Evolutionary conservation across 805 yeast genomes (phyloP).

Genomic region (Lipomyces starkeyi): DNA sequence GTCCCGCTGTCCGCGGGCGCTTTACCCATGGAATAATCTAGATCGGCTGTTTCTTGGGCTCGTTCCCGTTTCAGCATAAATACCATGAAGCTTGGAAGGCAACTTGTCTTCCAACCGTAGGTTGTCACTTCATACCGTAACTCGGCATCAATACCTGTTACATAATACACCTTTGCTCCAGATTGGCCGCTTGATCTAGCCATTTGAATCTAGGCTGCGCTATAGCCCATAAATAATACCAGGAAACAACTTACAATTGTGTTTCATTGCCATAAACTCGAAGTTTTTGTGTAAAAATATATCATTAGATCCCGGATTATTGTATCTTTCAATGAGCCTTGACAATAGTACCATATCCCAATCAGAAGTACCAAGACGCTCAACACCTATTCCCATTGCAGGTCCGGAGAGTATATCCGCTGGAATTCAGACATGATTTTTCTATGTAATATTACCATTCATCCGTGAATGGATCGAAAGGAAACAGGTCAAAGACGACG

Average conservation of each 20-base stretch:
- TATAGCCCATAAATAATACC: conserved; percentile 5
- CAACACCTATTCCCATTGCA: conserved; percentile 6
- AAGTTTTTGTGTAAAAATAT: conserved; percentile 6
- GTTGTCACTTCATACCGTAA: neutral
- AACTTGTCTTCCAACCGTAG: too few relatives aligned
- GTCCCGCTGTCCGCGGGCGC: too few relatives aligned
- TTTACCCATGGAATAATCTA: too few relatives aligned
- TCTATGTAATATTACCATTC: conserved; percentile 7
- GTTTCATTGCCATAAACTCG: conserved; percentile 8
- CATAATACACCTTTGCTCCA: conserved; percentile 8
- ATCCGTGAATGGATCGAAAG: conserved; percentile 7
- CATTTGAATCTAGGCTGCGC: conserved; percentile 7
- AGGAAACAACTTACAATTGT: conserved; percentile 7
- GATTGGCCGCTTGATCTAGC: conserved; percentile 9
- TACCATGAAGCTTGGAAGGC: too few relatives aligned
- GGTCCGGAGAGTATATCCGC: conserved; percentile 7
- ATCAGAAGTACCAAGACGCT: conserved; percentile 8
- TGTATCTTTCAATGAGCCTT: conserved; percentile 7
- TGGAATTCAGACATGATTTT: conserved; percentile 6
- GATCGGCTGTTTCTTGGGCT: too few relatives aligned
- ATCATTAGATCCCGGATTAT: conserved; percentile 6
- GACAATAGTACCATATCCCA: conserved; percentile 8
- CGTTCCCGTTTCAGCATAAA: too few relatives aligned
- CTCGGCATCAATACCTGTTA: conserved; percentile 6
- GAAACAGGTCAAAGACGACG: conserved; percentile 5